Evolutionary conservation across 179 eudicot genomes (phyloP).

Genomic region (Gypsophila paniculata): DNA sequence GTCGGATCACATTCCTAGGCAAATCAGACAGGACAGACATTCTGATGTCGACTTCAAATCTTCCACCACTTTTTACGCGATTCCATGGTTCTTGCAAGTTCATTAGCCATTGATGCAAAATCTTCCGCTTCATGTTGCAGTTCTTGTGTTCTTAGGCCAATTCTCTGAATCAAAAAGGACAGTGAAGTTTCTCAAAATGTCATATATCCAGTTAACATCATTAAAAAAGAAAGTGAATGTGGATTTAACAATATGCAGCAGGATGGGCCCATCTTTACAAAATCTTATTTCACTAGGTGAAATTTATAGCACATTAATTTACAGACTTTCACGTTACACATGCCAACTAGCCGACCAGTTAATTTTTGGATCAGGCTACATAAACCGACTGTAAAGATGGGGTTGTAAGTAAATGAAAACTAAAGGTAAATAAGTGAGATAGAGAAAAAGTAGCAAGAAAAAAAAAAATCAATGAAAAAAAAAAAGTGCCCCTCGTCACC

Average conservation of each 20-base stretch:
- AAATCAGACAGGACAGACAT: neutral
- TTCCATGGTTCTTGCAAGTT: constrained; percentile 71
- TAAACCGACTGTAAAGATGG: no score
- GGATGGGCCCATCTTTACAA: no score
- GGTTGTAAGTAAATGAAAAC: neutral
- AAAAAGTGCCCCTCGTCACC: neutral
- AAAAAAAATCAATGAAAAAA: neutral
- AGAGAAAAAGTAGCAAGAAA: neutral
- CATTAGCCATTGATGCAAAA: constrained; percentile 76
- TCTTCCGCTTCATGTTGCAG: constrained; percentile 66
- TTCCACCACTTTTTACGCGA: constrained; percentile 37
- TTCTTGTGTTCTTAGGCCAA: constrained; percentile 64
- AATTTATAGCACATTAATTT: neutral
- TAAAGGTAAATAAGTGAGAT: neutral
- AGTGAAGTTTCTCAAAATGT: constrained; percentile 6
- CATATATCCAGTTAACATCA: neutral
- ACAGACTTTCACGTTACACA: neutral
- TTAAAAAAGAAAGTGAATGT: neutral
- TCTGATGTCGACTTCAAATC: constrained; percentile 21
- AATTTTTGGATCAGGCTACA: neutral
- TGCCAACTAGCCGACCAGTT: neutral
- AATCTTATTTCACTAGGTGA: neutral
- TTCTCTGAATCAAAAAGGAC: constrained; percentile 41
- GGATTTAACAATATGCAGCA: neutral
- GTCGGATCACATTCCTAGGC: neutral